Evolutionary conservation across 169 alveolate genomes (phyloP).

Genomic region (Miamiensis avidus): DNA sequence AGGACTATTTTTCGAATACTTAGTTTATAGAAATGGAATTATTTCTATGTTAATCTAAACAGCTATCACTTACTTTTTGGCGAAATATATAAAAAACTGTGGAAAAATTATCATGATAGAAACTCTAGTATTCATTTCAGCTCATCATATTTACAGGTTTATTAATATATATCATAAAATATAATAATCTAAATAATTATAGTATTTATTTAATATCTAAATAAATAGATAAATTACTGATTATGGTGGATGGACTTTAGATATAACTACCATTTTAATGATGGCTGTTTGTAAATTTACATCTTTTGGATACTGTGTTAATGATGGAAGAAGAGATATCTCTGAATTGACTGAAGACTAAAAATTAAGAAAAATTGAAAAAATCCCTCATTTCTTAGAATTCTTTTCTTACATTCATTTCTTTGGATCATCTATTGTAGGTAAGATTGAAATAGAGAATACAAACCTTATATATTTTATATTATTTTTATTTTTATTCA

Average conservation of each 20-base stretch:
- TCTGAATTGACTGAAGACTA: conserved; percentile 33
- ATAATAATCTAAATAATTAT: background rate
- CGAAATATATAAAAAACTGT: background rate
- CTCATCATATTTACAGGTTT: conserved; percentile 24
- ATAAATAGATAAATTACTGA: background rate
- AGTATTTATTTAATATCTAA: background rate
- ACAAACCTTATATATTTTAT: background rate
- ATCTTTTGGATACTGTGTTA: conserved; percentile 37
- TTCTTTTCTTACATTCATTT: conserved; percentile 40
- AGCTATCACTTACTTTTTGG: background rate
- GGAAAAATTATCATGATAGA: background rate
- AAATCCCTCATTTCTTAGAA: conserved; percentile 37
- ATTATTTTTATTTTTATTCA: too few relatives aligned
- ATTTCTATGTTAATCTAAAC: conserved; percentile 10
- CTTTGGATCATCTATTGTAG: conserved; percentile 36
- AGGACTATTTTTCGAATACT: conserved; percentile 19
- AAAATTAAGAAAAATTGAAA: conserved; percentile 29
- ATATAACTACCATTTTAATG: conserved; percentile 47
- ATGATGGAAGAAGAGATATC: conserved; percentile 33
- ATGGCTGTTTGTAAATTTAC: conserved; percentile 43
- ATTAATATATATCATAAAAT: background rate
- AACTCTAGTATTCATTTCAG: conserved; percentile 1
- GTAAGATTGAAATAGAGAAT: background rate
- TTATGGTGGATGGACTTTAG: conserved; percentile 40
- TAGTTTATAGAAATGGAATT: conserved; percentile 12